A percentile compares a stretch with the other conserved stretches of the same genome.
phyloP scores from a whole-genome alignment of 768 basidiomycete genomes.

The Tulasnella sp. region DNA sequence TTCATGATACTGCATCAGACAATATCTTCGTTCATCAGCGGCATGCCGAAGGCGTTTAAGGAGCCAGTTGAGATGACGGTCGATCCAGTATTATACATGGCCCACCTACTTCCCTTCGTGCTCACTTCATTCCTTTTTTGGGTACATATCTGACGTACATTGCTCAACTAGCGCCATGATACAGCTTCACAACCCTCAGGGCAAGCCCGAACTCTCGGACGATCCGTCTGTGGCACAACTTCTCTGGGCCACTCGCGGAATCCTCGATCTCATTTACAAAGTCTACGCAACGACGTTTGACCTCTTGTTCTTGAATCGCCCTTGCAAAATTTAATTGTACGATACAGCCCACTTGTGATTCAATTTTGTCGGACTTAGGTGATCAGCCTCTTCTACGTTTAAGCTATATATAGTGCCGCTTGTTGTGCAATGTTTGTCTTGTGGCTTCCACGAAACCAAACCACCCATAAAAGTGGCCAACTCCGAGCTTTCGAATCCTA shows the following conservation, averaged over 20 bases:
- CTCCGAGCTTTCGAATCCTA: too few relatives aligned
- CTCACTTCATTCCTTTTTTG: not conserved
- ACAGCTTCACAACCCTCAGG: constrained; percentile 27
- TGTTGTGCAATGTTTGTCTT: too few relatives aligned
- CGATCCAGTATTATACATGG: constrained; percentile 53
- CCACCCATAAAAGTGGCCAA: too few relatives aligned
- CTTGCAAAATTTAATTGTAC: not conserved
- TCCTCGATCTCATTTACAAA: constrained; percentile 25
- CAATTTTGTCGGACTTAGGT: not conserved
- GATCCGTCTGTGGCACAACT: not conserved
- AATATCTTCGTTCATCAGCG: constrained; percentile 53
- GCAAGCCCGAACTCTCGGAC: constrained; percentile 4
- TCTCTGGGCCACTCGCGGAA: constrained; percentile 16
- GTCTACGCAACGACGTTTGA: constrained; percentile 25
- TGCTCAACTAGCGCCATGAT: constrained; percentile 18
- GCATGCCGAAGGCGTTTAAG: constrained; percentile 54
- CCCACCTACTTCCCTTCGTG: constrained; percentile 37
- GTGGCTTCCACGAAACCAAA: too few relatives aligned
- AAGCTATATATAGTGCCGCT: too few relatives aligned
- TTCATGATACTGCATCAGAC: constrained; percentile 62
- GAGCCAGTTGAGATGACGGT: constrained; percentile 51
- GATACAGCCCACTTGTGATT: not conserved
- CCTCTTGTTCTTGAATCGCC: constrained; percentile 8
- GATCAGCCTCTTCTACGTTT: not conserved
- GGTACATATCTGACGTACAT: not conserved